Evolutionary conservation across 2,329 filamentous ascomycete genomes (phyloP), one percentile per base, ranked within the genome.

Genomic region (Phoma sp.): DNA sequence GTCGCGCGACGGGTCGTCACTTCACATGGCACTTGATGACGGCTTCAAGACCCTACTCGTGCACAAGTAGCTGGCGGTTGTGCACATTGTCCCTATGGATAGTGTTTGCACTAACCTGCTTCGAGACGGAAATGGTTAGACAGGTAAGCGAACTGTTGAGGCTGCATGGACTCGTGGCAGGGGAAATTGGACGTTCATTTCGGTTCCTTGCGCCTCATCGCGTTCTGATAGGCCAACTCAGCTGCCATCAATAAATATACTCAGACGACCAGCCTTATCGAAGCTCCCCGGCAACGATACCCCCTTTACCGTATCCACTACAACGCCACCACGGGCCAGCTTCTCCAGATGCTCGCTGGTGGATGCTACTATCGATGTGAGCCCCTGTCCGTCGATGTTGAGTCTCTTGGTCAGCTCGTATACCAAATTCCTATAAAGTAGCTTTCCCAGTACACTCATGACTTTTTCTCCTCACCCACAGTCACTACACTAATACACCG

Each of bases 401-500:
- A 47, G 47, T 34, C 47, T 55, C 62, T 66, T 63, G 57, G 57
- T 65, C 56, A 71, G 69, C 64, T 39, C 52, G 61, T 29, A 56
- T 62, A 47, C 61, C 36, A 32, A 57, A 43, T 50, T 56, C 65
- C 64, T 65, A 73, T 74, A 76, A 76, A 74, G 71, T 62, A 60
- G 61, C 61, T 60, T 60, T 57, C 47, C 57, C 64, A 58, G 56
- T 48, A 53, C 51, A 42, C 46, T 29, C 42, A 38, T 55, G 56
- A 46, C 58, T 55, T 60, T 65, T 70, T 66, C 53, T 67, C 67
- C 69, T 71, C 74, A 72, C 72, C 51, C 47, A 71, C 71, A 72
- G 60, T 74, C 71, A 64, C 64, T 59, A 67, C 63, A 56, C 62
- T 72, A 71, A 69, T 69, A 67, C 66, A 64, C 66, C 71, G 71